phyloP scores from a whole-genome alignment of 495 filamentous ascomycete species.

The Trichocladium antarcticum region DNA sequence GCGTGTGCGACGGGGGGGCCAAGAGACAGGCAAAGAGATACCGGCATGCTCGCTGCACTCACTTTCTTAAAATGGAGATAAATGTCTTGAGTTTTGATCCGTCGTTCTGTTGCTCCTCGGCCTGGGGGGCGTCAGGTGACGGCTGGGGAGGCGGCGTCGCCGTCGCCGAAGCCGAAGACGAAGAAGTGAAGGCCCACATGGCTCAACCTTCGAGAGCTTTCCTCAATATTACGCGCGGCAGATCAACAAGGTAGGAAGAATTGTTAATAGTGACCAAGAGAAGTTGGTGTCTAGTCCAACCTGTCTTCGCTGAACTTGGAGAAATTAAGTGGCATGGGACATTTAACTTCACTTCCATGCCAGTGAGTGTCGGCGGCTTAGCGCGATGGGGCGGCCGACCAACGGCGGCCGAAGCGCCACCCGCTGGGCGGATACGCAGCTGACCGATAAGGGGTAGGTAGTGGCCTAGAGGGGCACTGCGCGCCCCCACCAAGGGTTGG shows the following conservation, averaged over 20 bases:
- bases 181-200: conserved; percentile 9
- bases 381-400: not conserved
- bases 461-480: not conserved
- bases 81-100: conserved; percentile 76
- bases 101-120: conserved; percentile 60
- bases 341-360: no score
- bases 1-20: not conserved
- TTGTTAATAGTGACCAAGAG: no score
- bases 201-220: not conserved
- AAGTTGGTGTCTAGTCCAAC: no score
- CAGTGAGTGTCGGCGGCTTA: not conserved
- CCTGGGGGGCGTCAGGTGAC: conserved; percentile 4
- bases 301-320: no score
- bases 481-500: not conserved
- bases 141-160: no score
- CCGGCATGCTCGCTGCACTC: conserved; percentile 22
- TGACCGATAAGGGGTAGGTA: not conserved
- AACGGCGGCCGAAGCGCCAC: conserved; percentile 4
- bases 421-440: not conserved
- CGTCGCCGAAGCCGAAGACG: conserved; percentile 6
- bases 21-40: not conserved
- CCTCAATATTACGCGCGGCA: not conserved
- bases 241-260: no score
- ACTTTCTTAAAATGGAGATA: conserved; percentile 71
- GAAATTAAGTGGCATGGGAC: not conserved